Percentiles rank a stretch among this genome's conserved stretches.
Conservation (phyloP, 2,329 filamentous ascomycete genomes). For the Cladosporium sp. region DNA sequence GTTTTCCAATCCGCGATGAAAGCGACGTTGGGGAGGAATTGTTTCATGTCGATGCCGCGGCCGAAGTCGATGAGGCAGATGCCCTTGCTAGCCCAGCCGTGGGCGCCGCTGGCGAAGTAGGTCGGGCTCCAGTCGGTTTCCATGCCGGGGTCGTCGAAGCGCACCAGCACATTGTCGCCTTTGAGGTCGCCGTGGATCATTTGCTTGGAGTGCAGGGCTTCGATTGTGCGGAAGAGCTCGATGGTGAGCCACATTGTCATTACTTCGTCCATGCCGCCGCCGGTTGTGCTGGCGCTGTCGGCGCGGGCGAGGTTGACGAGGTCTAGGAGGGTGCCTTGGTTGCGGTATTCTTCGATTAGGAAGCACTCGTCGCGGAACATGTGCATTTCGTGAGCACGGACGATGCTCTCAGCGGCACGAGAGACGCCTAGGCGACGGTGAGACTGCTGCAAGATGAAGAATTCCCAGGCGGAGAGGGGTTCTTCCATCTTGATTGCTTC, state of each 20-base stretch:
- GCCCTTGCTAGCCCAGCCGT: slow-evolving; percentile 79
- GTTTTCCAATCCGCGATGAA: slow-evolving; percentile 98
- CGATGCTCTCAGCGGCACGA: slow-evolving; percentile 73
- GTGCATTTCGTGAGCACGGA: slow-evolving; percentile 86
- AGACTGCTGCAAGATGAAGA: slow-evolving; percentile 86
- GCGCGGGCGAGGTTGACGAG: slow-evolving; percentile 82
- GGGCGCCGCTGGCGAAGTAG: slow-evolving; percentile 71
- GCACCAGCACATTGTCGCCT: slow-evolving; percentile 89
- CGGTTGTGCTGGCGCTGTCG: slow-evolving; percentile 50
- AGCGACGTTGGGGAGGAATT: slow-evolving; percentile 72
- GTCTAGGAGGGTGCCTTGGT: slow-evolving; percentile 91
- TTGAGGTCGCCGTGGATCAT: slow-evolving; percentile 94
- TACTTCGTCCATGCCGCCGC: slow-evolving; percentile 79
- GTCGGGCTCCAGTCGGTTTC: slow-evolving; percentile 56
- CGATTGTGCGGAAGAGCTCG: slow-evolving; percentile 86
- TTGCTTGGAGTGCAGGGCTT: slow-evolving; percentile 76
- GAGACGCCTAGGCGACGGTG: slow-evolving; percentile 70
- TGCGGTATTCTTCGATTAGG: slow-evolving; percentile 80
- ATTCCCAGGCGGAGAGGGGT: slow-evolving; percentile 89
- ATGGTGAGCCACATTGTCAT: slow-evolving; percentile 94
- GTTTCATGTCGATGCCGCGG: slow-evolving; percentile 87
- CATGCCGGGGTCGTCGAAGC: slow-evolving; percentile 60
- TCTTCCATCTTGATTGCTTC: slow-evolving; percentile 96
- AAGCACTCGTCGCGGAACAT: slow-evolving; percentile 89
- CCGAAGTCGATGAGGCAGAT: slow-evolving; percentile 92